Evolutionary conservation across 2,329 filamentous ascomycete genomes (phyloP).

Genomic region (Ascochyta koolunga): DNA sequence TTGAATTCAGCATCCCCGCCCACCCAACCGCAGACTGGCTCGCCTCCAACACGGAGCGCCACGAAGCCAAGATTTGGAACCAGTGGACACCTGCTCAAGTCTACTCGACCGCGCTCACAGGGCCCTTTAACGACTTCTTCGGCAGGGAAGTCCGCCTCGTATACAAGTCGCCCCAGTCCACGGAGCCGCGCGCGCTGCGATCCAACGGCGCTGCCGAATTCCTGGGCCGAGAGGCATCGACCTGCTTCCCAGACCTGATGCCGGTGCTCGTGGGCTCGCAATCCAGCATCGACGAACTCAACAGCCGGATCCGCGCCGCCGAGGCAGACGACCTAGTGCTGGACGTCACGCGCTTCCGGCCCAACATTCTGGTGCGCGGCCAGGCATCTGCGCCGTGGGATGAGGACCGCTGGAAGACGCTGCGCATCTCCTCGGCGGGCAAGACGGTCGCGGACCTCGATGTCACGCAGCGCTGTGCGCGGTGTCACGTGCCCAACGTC

Average conservation of each 20-base stretch:
- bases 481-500: constrained; percentile 70
- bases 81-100: constrained; percentile 63
- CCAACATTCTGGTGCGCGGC: constrained; percentile 67
- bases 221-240: constrained; percentile 61
- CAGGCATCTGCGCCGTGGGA: constrained; percentile 58
- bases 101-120: constrained; percentile 60
- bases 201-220: constrained; percentile 62
- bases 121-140: constrained; percentile 62
- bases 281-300: constrained; percentile 64
- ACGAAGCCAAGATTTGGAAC: constrained; percentile 64
- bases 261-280: constrained; percentile 63
- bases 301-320: constrained; percentile 55
- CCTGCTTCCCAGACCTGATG: constrained; percentile 66
- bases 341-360: constrained; percentile 62
- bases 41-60: constrained; percentile 56
- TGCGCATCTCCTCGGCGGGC: constrained; percentile 50
- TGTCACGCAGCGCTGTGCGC: constrained; percentile 63
- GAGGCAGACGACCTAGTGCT: constrained; percentile 57
- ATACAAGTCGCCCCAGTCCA: constrained; percentile 62
- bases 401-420: constrained; percentile 68
- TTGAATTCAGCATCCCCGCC: constrained; percentile 59
- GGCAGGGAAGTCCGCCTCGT: constrained; percentile 62
- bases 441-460: constrained; percentile 52
- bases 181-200: constrained; percentile 57
- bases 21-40: constrained; percentile 63